Evolutionary conservation across 2,329 filamentous ascomycete species (phyloP).

Genomic region (Shiraia bambusicola): DNA sequence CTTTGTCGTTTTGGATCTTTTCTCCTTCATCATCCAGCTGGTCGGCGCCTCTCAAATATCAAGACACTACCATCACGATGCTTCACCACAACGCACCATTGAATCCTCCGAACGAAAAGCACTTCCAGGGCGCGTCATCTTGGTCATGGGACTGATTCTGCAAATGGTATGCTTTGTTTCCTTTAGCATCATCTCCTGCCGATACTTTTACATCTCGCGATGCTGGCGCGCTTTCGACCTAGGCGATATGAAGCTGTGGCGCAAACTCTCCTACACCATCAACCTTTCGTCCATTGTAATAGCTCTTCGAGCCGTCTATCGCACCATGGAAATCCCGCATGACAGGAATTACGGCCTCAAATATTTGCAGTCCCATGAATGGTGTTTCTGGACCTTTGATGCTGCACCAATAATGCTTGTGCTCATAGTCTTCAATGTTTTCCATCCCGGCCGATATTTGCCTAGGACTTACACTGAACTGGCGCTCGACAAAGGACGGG

Average conservation of each 20-base stretch:
- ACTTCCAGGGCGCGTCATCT: slow-evolving; percentile 33
- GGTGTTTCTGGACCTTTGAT: slow-evolving; percentile 57
- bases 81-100: slow-evolving; percentile 46
- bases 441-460: slow-evolving; percentile 48
- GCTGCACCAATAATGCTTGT: slow-evolving; percentile 52
- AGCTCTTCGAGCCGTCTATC: slow-evolving; percentile 55
- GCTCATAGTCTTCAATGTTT: slow-evolving; percentile 53
- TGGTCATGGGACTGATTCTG: slow-evolving; percentile 52
- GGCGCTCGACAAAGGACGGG: slow-evolving; percentile 31
- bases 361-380: slow-evolving; percentile 55
- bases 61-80: slow-evolving; percentile 30
- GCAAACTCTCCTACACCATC: slow-evolving; percentile 37
- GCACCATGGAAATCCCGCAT: slow-evolving; percentile 56
- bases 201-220: slow-evolving; percentile 37
- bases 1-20: slow-evolving; percentile 52
- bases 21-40: slow-evolving; percentile 52
- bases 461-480: slow-evolving; percentile 35
- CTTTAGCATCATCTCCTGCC: slow-evolving; percentile 47
- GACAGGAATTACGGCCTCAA: slow-evolving; percentile 48
- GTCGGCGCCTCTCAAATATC: slow-evolving; percentile 48
- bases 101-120: slow-evolving; percentile 34
- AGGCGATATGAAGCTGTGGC: slow-evolving; percentile 41
- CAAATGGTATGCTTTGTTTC: slow-evolving; percentile 55
- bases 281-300: slow-evolving; percentile 35
- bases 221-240: slow-evolving; percentile 35